phyloP scores from a whole-genome alignment of 305 asterid genomes.

The Solanum hybrid region DNA sequence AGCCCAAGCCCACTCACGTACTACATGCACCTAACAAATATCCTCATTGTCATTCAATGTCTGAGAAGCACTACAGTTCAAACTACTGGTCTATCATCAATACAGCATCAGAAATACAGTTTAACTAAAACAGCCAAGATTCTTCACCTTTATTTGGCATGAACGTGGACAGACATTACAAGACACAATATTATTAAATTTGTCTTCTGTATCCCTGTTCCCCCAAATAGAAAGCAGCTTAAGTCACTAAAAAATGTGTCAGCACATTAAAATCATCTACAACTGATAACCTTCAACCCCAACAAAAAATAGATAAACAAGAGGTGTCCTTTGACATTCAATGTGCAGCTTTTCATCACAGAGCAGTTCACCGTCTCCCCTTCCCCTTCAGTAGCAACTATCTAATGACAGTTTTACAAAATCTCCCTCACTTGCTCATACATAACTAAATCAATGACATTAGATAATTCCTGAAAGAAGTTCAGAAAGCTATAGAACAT shows the following conservation, averaged over 20 bases:
- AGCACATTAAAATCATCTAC: not conserved
- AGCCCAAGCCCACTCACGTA: constrained; percentile 98
- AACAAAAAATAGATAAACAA: not conserved
- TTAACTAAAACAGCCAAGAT: not conserved
- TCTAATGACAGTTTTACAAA: not conserved
- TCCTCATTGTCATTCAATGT: constrained; percentile 3
- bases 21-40: constrained; percentile 62
- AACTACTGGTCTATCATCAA: not conserved
- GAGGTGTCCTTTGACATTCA: not conserved
- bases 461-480: not conserved
- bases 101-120: not conserved
- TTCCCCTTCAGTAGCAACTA: not conserved
- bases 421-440: not conserved
- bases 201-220: not conserved
- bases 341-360: not conserved
- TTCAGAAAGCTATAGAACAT: not conserved
- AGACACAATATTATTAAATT: not conserved
- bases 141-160: not conserved
- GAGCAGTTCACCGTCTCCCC: not conserved
- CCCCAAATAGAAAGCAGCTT: not conserved
- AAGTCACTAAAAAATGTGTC: not conserved
- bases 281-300: not conserved
- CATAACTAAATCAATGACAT: not conserved
- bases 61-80: not conserved
- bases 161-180: not conserved